phyloP scores from a whole-genome alignment of 352 stramenopile species.

The Phytophthora syringae region DNA sequence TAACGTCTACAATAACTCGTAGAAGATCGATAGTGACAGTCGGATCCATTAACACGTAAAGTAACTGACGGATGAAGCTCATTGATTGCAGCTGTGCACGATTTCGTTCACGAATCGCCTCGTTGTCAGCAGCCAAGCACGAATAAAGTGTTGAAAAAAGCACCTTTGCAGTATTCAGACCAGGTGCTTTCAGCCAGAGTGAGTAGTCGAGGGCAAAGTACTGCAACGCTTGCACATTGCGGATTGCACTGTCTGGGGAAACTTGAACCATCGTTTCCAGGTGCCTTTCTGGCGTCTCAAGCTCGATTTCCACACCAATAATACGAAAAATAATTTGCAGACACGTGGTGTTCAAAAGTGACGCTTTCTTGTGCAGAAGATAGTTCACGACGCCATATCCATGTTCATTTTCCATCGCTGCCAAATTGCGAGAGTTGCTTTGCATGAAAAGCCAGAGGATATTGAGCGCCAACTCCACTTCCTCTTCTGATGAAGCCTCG shows the following conservation, averaged over 20 bases:
- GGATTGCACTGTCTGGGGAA: conserved; percentile 52
- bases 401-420: conserved; percentile 73
- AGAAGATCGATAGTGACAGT: conserved; percentile 55
- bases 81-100: conserved; percentile 66
- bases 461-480: conserved; percentile 58
- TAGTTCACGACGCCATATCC: conserved; percentile 78
- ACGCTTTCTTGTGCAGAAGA: conserved; percentile 65
- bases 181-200: conserved; percentile 60
- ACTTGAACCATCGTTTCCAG: not conserved
- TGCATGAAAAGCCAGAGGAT: conserved; percentile 46
- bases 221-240: conserved; percentile 71
- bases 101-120: conserved; percentile 60
- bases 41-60: conserved; percentile 76
- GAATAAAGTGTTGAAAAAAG: conserved; percentile 76
- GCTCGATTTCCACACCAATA: conserved; percentile 54
- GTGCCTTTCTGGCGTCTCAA: conserved; percentile 4
- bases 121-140: conserved; percentile 52
- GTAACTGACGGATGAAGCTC: conserved; percentile 65
- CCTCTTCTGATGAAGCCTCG: conserved; percentile 38
- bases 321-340: conserved; percentile 61
- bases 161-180: conserved; percentile 41
- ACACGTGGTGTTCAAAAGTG: conserved; percentile 42
- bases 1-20: conserved; percentile 66
- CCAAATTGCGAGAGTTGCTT: conserved; percentile 48
- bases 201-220: conserved; percentile 80